Evolutionary conservation across 2,329 filamentous ascomycete species (phyloP).

Genomic region (Verticillium zaregamsianum): DNA sequence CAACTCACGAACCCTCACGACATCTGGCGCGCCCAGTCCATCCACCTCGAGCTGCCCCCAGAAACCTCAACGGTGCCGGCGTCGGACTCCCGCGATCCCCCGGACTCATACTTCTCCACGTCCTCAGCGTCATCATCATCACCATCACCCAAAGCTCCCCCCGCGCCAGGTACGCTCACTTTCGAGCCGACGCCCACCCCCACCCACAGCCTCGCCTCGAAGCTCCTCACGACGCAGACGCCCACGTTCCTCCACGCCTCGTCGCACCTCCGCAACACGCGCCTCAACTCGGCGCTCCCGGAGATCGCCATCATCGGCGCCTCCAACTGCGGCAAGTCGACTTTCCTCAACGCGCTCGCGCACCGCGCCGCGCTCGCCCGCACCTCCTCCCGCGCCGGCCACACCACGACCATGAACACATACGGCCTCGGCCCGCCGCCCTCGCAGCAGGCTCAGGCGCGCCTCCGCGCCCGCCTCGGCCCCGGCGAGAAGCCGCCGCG

Average conservation of each 20-base stretch:
- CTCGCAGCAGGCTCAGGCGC: conserved; percentile 1
- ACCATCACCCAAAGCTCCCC: background rate
- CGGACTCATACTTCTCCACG: background rate
- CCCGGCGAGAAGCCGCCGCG: conserved; percentile 34
- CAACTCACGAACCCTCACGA: background rate
- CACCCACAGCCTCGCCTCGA: background rate
- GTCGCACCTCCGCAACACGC: conserved; percentile 41
- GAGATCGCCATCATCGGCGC: conserved; percentile 78
- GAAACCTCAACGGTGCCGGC: background rate
- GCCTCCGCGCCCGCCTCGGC: background rate
- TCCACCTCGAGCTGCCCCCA: background rate
- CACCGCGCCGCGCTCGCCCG: conserved; percentile 42
- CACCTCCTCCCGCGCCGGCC: conserved; percentile 46
- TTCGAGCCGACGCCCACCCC: background rate
- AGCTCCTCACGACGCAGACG: background rate
- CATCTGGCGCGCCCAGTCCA: background rate
- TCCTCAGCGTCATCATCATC: background rate
- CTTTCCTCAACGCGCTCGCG: conserved; percentile 74
- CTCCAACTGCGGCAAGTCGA: conserved; percentile 86
- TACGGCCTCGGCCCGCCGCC: conserved; percentile 45
- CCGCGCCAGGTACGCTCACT: background rate
- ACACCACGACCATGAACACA: conserved; percentile 51
- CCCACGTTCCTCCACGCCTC: conserved; percentile 45
- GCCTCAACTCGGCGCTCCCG: conserved; percentile 45
- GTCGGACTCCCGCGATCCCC: background rate